These are phyloP conservation scores for Trichoderma reesei DNA, from an alignment of 495 filamentous ascomycete genomes.

Conservation along the genomic window DNA sequence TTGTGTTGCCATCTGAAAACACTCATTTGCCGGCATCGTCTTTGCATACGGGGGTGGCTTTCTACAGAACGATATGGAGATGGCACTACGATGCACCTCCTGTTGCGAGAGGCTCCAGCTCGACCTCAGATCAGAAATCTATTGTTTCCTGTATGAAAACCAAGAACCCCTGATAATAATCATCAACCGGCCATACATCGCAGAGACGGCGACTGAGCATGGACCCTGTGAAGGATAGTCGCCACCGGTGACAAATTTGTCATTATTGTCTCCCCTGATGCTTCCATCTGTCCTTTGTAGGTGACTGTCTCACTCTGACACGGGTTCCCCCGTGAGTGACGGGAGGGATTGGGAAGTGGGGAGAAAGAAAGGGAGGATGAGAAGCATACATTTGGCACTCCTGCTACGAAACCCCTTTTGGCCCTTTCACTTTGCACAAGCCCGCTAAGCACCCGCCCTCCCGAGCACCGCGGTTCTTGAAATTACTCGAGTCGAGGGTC, in stretches of 20 bases:
- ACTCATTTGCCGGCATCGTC: not conserved
- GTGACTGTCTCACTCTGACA: slow-evolving; percentile 1
- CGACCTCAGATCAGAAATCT: not conserved
- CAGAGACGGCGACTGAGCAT: no score
- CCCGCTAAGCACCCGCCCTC: no score
- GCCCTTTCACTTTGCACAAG: no score
- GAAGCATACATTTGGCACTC: not conserved
- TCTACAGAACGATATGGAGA: no score
- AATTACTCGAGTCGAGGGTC: no score
- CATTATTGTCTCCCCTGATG: not conserved
- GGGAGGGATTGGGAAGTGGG: not conserved
- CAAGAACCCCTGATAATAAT: no score
- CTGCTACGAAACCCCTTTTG: not conserved
- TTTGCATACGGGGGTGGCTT: not conserved
- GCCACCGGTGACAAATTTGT: no score
- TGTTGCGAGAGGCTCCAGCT: no score
- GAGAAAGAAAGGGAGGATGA: not conserved
- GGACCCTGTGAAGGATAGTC: no score
- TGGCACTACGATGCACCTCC: not conserved
- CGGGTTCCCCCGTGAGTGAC: not conserved
- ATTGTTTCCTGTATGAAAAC: no score
- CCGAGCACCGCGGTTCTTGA: no score
- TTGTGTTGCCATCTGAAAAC: not conserved
- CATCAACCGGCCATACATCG: no score
- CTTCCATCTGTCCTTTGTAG: not conserved